Evolutionary conservation across 768 basidiomycete species (phyloP), one percentile per base, ranked within the genome.

Genomic region (Boletus pseudo-olivaceus): DNA sequence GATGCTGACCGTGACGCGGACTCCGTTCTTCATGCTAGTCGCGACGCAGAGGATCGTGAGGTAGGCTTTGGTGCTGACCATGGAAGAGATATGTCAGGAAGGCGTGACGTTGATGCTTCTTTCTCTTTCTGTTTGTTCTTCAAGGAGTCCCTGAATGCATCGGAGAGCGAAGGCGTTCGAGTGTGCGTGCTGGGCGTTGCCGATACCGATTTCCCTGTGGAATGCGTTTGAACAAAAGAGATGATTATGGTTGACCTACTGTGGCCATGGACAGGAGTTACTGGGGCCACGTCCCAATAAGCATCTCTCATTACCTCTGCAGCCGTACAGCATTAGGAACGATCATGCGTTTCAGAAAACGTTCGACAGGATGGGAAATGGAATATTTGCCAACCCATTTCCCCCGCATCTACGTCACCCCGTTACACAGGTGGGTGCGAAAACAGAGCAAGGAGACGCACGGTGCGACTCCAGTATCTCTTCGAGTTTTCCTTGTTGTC

Each of bases 381-480:
- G 75, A 78, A 38, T 65, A 69, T 53, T 55, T 58, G 38, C 94
- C 93, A 12, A 94, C 78, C 94, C 94, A 98, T 64, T 84, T 85
- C 11, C 93, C 93, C 2, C 81, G 79, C 55, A 90, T 74, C 85
- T 88, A 45, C 7, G 34, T 33, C 23, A 26, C 10, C 15, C 38
- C 1, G 34, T 53, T 51, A 56, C 8, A 37, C 5, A 40, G 40
- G 12, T 26, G 8, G 17, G 7, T 23, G n/a, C 11, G 11, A n/a
- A 40, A 49, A 32, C n/a, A 39, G 23, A 46, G 14, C 2, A 41
- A 19, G 33, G n/a, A 14, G 4, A 70, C 82, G 35, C 55, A 85
- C 85, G 3, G 94, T 93, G 17, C 93, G 82, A 41, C 81, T 75
- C 87, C 91, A 96, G 68, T 99, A 99, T 49, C 79, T 79, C 66